Evolutionary conservation across 2,329 filamentous ascomycete species (phyloP), one percentile per base, ranked within the genome.

Genomic region (Pseudopyricularia cyperi): DNA sequence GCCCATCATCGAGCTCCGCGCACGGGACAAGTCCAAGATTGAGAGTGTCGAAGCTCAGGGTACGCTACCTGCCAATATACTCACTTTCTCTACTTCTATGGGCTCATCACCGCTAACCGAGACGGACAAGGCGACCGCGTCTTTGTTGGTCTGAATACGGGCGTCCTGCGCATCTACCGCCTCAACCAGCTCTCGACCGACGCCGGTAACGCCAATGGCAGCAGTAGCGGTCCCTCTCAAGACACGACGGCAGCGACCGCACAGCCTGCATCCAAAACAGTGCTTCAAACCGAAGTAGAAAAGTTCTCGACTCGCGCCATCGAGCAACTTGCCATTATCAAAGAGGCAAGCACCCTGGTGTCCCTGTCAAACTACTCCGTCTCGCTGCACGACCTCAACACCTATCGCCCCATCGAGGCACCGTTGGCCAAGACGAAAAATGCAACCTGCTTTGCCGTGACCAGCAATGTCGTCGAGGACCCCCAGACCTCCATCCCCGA

Each of bases 21-120:
- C 83, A 68, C 85, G 88, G 68, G 91, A 97, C 80, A 96, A 94
- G 75, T 94, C 88, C 58, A 93, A 86, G 75, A 95, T 98, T 70
- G 93, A 98, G 71, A 93, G 88, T 49, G 88, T 98, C 59, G 77
- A 97, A 48, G 88, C 91, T 55, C 88, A 95, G 69, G 89, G 86
- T 88, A 75, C 53, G 42, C 32, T 2, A 12, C 12, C 39, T 15
- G 12, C 39, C 15, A 24, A 14, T 30, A 24, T 33, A 30, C 32
- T 39, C 26, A 39, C 50, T 30, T 46, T 19, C 34, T 32, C 26
- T 34, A 24, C 46, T 12, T 26, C 28, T 44, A 22, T 52, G 46
- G 30, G 37, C 50, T n/a, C 17, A 49, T 15, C 48, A 30, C 34
- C 28, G 28, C 54, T 55, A 46, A 56, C 12, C 56, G 4, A 12